Evolutionary conservation across 1,284 basidiomycete species (phyloP).

Genomic region (Gymnopus androsaceus): DNA sequence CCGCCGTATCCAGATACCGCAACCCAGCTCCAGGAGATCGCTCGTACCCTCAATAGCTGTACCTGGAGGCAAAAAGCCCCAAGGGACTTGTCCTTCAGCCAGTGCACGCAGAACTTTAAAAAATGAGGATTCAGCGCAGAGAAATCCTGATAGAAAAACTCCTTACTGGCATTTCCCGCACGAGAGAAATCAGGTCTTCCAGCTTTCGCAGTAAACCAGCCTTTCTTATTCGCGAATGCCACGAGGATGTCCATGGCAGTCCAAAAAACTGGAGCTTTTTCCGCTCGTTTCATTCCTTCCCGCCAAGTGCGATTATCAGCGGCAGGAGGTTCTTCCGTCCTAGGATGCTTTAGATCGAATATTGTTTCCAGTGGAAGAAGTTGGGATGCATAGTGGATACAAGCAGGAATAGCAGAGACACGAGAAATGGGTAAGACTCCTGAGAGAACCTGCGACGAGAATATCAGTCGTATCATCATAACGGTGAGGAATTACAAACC

Average conservation of each 20-base stretch:
- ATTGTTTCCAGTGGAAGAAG: constrained; percentile 80
- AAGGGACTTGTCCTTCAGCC: constrained; percentile 77
- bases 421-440: constrained; percentile 89
- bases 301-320: constrained; percentile 77
- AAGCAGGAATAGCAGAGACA: constrained; percentile 60
- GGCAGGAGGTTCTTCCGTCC: constrained; percentile 32
- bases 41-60: constrained; percentile 33
- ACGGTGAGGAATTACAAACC: constrained; percentile 38
- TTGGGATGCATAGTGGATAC: constrained; percentile 55
- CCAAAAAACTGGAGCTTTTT: constrained; percentile 48
- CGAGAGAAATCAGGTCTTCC: constrained; percentile 86
- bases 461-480: background rate
- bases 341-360: constrained; percentile 60
- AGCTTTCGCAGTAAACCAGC: constrained; percentile 87
- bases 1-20: constrained; percentile 62
- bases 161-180: constrained; percentile 85
- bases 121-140: background rate
- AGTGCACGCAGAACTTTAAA: constrained; percentile 71
- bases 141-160: constrained; percentile 16
- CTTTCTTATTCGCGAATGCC: constrained; percentile 74
- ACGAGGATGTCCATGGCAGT: constrained; percentile 82
- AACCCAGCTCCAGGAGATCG: constrained; percentile 30
- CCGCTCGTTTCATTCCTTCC: constrained; percentile 39
- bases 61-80: constrained; percentile 83
- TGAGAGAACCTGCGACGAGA: constrained; percentile 60